Percentiles rank a stretch among this genome's conserved stretches.
phyloP scores from a whole-genome alignment of 306 rosid genomes.

The Acacia acuminata region DNA sequence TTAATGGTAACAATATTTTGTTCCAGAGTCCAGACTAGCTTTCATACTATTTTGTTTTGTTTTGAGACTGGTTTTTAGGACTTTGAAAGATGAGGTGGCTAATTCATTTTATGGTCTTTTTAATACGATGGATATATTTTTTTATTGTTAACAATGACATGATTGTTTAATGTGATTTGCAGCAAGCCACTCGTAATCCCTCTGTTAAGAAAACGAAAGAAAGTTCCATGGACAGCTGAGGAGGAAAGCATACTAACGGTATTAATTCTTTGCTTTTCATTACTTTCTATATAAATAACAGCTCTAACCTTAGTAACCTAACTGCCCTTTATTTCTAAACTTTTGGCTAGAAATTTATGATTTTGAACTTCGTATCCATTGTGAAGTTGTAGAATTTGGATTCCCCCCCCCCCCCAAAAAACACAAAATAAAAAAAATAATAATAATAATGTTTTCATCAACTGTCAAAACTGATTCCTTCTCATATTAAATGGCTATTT shows the following conservation, averaged over 20 bases:
- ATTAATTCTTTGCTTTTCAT: conserved; percentile 14
- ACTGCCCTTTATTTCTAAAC: conserved; percentile 9
- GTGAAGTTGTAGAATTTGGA: conserved; percentile 7
- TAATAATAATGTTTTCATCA: background rate
- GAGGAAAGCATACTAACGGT: conserved; percentile 69
- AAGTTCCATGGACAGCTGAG: conserved; percentile 55
- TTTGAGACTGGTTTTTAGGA: background rate
- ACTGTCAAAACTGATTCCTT: background rate
- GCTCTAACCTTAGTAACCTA: background rate
- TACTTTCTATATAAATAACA: conserved; percentile 13
- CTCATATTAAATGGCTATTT: background rate
- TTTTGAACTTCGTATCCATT: conserved; percentile 17
- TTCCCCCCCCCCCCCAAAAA: background rate
- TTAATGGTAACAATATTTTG: conserved; percentile 14
- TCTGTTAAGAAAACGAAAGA: conserved; percentile 38
- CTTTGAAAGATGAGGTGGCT: background rate
- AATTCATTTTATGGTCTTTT: background rate
- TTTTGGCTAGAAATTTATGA: background rate
- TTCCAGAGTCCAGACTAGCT: background rate
- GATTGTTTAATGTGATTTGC: conserved; percentile 36
- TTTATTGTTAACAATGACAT: background rate
- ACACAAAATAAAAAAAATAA: no score
- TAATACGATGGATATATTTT: background rate
- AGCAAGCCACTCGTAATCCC: conserved; percentile 41
- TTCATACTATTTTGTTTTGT: background rate